These are phyloP conservation scores for Neofusicoccum umdonicola DNA, from an alignment of 2,329 filamentous ascomycete species.

Conservation along the genomic window DNA sequence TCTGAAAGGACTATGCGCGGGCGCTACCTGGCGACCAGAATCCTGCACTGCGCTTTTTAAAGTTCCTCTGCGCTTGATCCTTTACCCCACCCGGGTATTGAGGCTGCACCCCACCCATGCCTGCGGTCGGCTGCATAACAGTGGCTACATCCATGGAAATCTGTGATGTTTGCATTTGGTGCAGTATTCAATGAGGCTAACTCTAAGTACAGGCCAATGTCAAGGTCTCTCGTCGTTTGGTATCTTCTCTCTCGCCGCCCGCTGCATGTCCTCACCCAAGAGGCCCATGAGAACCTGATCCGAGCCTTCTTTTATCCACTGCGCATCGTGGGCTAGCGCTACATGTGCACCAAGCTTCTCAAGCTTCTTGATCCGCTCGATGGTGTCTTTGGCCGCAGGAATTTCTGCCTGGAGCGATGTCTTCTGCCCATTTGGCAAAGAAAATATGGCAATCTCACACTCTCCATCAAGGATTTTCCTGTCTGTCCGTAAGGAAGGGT, in stretches of 20 bases:
- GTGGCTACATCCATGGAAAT: too few species aligned
- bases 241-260: slow-evolving; percentile 26
- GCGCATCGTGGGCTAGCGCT: slow-evolving; percentile 31
- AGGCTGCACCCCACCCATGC: not conserved
- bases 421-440: slow-evolving; percentile 23
- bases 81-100: too few species aligned
- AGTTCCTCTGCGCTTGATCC: too few species aligned
- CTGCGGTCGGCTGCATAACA: too few species aligned
- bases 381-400: slow-evolving; percentile 27
- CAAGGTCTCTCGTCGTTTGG: slow-evolving; percentile 21
- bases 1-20: too few species aligned
- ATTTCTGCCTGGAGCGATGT: slow-evolving; percentile 31
- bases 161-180: too few species aligned
- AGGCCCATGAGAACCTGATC: slow-evolving; percentile 31
- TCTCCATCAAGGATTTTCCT: slow-evolving; percentile 31
- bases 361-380: slow-evolving; percentile 26
- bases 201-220: not conserved
- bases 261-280: slow-evolving; percentile 27
- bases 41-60: too few species aligned
- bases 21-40: too few species aligned
- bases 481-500: not conserved
- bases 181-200: too few species aligned
- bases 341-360: slow-evolving; percentile 29
- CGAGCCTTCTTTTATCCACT: slow-evolving; percentile 28
- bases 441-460: slow-evolving; percentile 29